These are phyloP conservation scores for Colletotrichum sp. DNA, from an alignment of 2,329 filamentous ascomycete genomes.

Conservation along the genomic window DNA sequence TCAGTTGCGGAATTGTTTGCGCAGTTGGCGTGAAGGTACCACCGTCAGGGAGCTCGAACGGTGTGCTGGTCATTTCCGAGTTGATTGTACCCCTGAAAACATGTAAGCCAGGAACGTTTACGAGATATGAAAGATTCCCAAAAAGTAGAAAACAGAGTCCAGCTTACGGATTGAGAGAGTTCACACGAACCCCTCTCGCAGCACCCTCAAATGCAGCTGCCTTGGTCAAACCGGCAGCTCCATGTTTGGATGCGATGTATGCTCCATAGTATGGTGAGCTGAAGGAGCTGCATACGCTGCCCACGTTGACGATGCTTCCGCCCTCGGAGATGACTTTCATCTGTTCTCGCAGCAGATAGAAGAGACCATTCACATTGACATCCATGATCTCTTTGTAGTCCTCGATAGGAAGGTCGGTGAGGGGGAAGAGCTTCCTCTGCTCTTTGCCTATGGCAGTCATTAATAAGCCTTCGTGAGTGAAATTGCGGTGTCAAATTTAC, in stretches of 20 bases:
- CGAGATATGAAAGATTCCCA: no score
- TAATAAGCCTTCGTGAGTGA: not conserved
- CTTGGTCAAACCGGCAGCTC: slow-evolving; percentile 41
- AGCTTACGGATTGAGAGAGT: slow-evolving; percentile 18
- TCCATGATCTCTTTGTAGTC: slow-evolving; percentile 24
- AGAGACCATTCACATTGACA: slow-evolving; percentile 25
- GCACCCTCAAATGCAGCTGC: slow-evolving; percentile 43
- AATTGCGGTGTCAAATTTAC: not conserved
- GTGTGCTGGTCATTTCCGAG: slow-evolving; percentile 30
- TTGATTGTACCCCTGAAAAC: slow-evolving; percentile 30
- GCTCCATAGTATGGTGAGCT: slow-evolving; percentile 32
- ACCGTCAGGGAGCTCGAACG: slow-evolving; percentile 27
- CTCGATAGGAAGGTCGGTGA: slow-evolving; percentile 22
- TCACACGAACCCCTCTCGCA: slow-evolving; percentile 24
- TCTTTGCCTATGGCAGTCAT: slow-evolving; percentile 1
- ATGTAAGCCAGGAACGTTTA: no score
- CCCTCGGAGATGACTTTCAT: slow-evolving; percentile 29
- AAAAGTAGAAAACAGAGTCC: no score
- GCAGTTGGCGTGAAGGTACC: not conserved
- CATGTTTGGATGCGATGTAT: slow-evolving; percentile 40
- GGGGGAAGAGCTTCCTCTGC: slow-evolving; percentile 29
- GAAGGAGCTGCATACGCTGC: slow-evolving; percentile 35
- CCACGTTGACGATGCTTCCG: slow-evolving; percentile 50
- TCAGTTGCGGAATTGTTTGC: slow-evolving; percentile 27
- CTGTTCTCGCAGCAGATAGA: slow-evolving; percentile 25